Conservation (phyloP, 805 yeast species). For the Metschnikowia matae region DNA sequence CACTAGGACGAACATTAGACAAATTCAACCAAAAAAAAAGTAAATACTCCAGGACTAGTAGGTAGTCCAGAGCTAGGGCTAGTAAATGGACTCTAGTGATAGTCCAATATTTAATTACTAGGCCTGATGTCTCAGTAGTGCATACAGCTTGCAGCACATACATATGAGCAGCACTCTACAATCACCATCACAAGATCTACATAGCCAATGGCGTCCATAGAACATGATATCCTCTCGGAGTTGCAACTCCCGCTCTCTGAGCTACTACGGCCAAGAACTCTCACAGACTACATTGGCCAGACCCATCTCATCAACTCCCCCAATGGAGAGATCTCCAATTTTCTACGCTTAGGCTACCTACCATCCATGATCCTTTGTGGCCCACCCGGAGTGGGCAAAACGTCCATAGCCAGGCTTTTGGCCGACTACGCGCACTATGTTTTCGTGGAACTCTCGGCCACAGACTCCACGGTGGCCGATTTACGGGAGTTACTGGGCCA, state of each 20-base stretch:
- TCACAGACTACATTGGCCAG: conserved; percentile 82
- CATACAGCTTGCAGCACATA: not conserved
- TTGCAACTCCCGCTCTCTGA: conserved; percentile 60
- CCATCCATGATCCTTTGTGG: conserved; percentile 94
- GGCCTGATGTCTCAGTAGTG: not conserved
- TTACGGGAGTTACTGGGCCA: conserved; percentile 55
- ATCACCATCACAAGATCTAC: not conserved
- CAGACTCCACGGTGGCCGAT: conserved; percentile 64
- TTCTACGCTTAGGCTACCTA: conserved; percentile 56
- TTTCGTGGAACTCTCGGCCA: conserved; percentile 82
- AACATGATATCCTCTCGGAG: not conserved
- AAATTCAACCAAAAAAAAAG: too few species aligned
- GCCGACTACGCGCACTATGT: conserved; percentile 51
- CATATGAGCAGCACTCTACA: not conserved
- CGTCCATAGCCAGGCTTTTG: conserved; percentile 72
- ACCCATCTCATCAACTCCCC: conserved; percentile 60
- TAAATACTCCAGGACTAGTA: too few species aligned
- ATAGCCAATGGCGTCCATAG: not conserved
- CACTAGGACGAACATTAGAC: too few species aligned
- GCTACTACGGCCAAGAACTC: conserved; percentile 67
- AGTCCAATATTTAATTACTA: too few species aligned
- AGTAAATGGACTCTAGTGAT: too few species aligned
- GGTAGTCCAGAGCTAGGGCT: too few species aligned
- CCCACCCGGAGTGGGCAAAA: conserved; percentile 94
- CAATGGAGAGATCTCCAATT: conserved; percentile 60